A percentile compares a stretch with the other conserved stretches of the same genome.
phyloP scores from a whole-genome alignment of 441 rosid genomes.

The Populus hybrid region DNA sequence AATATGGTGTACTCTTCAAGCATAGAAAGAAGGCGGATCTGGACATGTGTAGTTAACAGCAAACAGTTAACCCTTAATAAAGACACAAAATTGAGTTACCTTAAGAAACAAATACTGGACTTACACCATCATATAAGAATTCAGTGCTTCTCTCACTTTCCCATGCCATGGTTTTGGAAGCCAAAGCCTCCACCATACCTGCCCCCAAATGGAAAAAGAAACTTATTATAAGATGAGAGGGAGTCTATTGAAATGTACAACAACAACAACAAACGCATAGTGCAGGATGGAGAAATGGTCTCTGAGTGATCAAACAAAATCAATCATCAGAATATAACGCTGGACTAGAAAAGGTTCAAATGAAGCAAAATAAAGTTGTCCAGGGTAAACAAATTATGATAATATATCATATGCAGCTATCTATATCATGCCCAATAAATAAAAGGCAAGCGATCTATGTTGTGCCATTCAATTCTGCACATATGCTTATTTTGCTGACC shows the following conservation, averaged over 20 bases:
- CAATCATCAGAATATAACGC: background rate
- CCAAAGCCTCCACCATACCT: slow-evolving; percentile 88
- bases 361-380: background rate
- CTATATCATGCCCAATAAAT: background rate
- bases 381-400: background rate
- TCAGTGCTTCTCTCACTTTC: slow-evolving; percentile 79
- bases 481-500: too few relatives aligned
- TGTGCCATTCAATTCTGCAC: too few relatives aligned
- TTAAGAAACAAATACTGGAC: slow-evolving; percentile 24
- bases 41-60: slow-evolving; percentile 2
- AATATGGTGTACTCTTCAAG: slow-evolving; percentile 79
- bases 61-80: background rate
- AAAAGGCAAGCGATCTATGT: background rate
- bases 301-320: slow-evolving; percentile 4
- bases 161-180: slow-evolving; percentile 85
- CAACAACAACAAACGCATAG: background rate
- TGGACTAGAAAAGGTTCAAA: background rate
- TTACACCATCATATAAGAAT: slow-evolving; percentile 90
- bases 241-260: background rate
- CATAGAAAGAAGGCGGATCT: slow-evolving; percentile 85
- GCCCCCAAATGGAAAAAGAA: slow-evolving; percentile 14
- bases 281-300: background rate
- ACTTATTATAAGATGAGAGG: background rate
- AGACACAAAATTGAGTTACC: background rate
- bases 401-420: background rate